Evolutionary conservation across 139 green algal genomes (phyloP).

Genomic region (Spirogloea muscicola): DNA sequence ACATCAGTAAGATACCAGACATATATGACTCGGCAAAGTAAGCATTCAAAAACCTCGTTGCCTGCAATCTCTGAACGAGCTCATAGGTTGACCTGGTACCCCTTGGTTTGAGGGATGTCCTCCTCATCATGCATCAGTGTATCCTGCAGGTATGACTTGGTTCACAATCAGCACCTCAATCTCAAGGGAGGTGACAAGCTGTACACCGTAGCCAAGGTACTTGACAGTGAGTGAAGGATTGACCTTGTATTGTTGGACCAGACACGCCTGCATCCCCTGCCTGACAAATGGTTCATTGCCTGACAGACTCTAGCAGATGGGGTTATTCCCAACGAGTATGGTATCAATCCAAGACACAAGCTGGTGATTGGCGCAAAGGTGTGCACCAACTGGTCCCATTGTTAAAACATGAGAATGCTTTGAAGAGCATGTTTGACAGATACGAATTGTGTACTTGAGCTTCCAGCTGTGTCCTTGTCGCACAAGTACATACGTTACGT

Average conservation of each 20-base stretch:
- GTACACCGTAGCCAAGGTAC: constrained; percentile 60
- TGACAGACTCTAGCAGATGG: constrained; percentile 64
- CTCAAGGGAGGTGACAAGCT: constrained; percentile 60
- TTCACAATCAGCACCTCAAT: constrained; percentile 88
- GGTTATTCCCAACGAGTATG: constrained; percentile 81
- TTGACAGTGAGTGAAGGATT: too few relatives aligned
- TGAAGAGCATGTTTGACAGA: background rate
- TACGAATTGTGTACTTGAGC: background rate
- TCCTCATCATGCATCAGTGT: too few relatives aligned
- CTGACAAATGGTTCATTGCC: background rate
- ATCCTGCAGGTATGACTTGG: constrained; percentile 83
- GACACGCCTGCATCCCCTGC: background rate
- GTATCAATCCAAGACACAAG: constrained; percentile 42
- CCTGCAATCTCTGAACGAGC: background rate
- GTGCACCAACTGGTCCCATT: background rate
- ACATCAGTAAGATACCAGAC: constrained; percentile 79
- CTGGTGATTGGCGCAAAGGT: constrained; percentile 49
- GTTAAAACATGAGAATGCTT: background rate
- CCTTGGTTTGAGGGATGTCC: too few relatives aligned
- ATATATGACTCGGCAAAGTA: constrained; percentile 63
- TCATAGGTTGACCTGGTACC: too few relatives aligned
- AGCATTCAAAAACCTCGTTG: background rate
- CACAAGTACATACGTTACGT: background rate
- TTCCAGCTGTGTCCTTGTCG: background rate
- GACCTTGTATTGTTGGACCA: too few relatives aligned